Evolutionary conservation across 2,329 filamentous ascomycete genomes (phyloP).

Genomic region (Ophiostoma himal-ulmi): DNA sequence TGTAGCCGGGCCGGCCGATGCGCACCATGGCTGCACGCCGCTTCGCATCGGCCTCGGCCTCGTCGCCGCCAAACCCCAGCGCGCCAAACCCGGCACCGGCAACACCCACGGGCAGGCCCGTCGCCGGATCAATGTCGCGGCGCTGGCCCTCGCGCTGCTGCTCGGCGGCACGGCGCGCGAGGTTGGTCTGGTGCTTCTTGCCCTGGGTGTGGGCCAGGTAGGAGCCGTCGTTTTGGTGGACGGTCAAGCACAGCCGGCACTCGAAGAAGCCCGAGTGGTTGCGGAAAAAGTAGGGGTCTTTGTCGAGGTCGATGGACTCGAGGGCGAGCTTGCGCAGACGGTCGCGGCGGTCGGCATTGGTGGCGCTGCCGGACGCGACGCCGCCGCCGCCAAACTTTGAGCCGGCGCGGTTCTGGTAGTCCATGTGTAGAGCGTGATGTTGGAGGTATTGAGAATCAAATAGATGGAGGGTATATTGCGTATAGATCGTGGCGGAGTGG

Average conservation of each 20-base stretch:
- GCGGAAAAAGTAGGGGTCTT: constrained; percentile 99
- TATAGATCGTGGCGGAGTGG: neutral
- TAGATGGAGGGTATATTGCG: neutral
- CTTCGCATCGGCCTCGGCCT: constrained; percentile 34
- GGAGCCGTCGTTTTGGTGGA: constrained; percentile 97
- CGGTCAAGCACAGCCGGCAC: constrained; percentile 91
- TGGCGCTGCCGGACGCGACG: constrained; percentile 86
- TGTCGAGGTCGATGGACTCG: constrained; percentile 97
- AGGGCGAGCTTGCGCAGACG: constrained; percentile 96
- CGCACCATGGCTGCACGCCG: constrained; percentile 74
- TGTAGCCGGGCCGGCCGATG: constrained; percentile 93
- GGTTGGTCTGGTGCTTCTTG: constrained; percentile 97
- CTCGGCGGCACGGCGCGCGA: constrained; percentile 88
- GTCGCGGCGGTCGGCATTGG: constrained; percentile 94
- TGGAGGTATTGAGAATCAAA: neutral
- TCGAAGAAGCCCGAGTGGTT: constrained; percentile 98
- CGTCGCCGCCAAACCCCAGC: constrained; percentile 39
- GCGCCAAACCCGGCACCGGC: constrained; percentile 61
- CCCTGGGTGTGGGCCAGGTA: constrained; percentile 98
- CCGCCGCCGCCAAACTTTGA: constrained; percentile 98
- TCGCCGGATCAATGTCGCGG: constrained; percentile 60
- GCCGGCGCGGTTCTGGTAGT: constrained; percentile 85
- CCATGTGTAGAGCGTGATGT: constrained; percentile 42
- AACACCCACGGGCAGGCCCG: constrained; percentile 67
- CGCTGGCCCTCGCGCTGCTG: constrained; percentile 84